Evolutionary conservation across 2,329 filamentous ascomycete species (phyloP).

Genomic region (Fusarium brevicatenulatum): DNA sequence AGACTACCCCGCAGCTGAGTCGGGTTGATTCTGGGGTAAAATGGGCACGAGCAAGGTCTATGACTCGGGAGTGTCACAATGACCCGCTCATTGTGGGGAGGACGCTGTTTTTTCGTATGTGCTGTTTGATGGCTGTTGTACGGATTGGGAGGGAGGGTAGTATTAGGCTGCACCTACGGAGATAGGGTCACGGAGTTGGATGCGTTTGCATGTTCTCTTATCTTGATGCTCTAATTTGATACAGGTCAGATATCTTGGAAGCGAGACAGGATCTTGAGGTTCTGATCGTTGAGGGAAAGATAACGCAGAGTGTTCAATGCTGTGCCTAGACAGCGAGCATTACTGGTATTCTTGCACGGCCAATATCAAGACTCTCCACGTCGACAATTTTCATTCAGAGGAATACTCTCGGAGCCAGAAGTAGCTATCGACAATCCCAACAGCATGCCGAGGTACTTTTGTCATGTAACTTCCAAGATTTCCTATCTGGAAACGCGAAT

Average conservation of each 20-base stretch:
- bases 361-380: no score
- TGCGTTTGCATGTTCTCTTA: not conserved
- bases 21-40: conserved; percentile 3
- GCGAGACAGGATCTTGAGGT: not conserved
- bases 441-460: not conserved
- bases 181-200: not conserved
- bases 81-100: not conserved
- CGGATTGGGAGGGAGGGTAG: not conserved
- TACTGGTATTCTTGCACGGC: no score
- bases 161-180: not conserved
- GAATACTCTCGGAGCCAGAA: not conserved
- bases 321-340: no score
- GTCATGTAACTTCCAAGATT: not conserved
- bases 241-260: rapidly evolving
- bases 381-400: no score
- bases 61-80: not conserved
- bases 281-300: no score
- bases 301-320: no score
- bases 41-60: not conserved
- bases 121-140: not conserved
- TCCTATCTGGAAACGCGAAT: not conserved
- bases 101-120: not conserved
- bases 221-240: not conserved
- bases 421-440: not conserved
- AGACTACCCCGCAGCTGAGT: conserved; percentile 3